Evolutionary conservation across 1,139 yeast genomes (phyloP), one percentile per base, ranked within the genome.

Genomic region (Yamadazyma spencermartinsiae): DNA sequence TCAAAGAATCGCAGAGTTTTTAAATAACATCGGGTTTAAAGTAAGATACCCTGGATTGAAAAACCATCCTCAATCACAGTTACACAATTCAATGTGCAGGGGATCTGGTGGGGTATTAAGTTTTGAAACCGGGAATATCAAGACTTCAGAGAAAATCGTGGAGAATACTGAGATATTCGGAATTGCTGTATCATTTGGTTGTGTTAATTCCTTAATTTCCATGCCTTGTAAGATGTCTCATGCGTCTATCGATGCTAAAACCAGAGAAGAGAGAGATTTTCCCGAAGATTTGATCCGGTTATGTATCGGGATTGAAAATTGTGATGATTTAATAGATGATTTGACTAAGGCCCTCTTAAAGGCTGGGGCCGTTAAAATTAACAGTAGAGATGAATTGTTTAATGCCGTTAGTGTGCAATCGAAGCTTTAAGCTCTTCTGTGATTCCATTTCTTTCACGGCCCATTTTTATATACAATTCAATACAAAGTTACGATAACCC

Each of bases 201-300:
- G 96, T 60, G 96, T 90, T 41, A 87, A 88, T 64, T 86, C 96
- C 14, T 72, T 90, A 54, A 87, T 90, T 42, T 85, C 94, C 34
- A 79, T 89, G 84, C 97, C 97, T 10, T 87, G 96, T 62, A 80
- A 80, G 61, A 89, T 89, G 97, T 86, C 96, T 2, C 97, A 89
- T 58, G 97, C 97, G n/a, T 83, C 96, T 4, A 89, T 90, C 48
- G 96, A 88, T 55, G 84, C 89, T 27, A 80, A 86, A 54, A 82
- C 89, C 7, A 77, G 96, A 59, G 82, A 82, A 43, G 95, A 86
- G 61, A 77, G 97, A 56, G 88, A 82, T 29, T 82, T 89, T 65
- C 96, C 97, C 2, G 96, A 89, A 61, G 97, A 90, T 60, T 71
- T 89, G 55, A 81, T 89, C 52, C 75, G 97, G 52, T 74, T 89